Percentiles rank a stretch among this genome's conserved stretches.
Evolutionary conservation across 1,284 basidiomycete species (phyloP).

Genomic region (Violaceomyces palustris): DNA sequence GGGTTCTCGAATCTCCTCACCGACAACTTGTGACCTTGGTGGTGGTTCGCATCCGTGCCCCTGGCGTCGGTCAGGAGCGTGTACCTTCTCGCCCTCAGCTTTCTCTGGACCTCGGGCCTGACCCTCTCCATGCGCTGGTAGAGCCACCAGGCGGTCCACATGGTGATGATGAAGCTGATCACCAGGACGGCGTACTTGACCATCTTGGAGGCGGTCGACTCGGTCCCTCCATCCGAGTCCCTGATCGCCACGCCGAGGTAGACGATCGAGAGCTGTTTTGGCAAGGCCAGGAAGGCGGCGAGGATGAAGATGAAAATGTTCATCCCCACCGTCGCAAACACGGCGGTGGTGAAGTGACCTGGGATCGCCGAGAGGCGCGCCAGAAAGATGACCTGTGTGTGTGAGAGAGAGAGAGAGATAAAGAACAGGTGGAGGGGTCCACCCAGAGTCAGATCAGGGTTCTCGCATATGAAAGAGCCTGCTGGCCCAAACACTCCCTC

Average conservation of each 20-base stretch:
- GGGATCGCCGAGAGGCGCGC: conserved; percentile 56
- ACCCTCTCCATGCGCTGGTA: conserved; percentile 68
- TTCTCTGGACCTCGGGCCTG: conserved; percentile 61
- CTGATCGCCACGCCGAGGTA: conserved; percentile 50
- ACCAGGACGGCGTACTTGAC: conserved; percentile 50
- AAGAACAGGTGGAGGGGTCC: no score
- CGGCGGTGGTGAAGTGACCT: conserved; percentile 62
- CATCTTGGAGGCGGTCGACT: conserved; percentile 42
- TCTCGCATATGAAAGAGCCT: no score
- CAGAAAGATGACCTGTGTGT: conserved; percentile 18
- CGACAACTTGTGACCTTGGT: no score
- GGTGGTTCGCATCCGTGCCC: no score
- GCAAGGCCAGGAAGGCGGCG: conserved; percentile 69
- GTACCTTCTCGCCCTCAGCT: conserved; percentile 66
- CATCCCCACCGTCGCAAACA: conserved; percentile 72
- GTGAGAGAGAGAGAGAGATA: no score
- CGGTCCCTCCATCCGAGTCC: conserved; percentile 22
- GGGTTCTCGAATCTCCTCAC: no score
- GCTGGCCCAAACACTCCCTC: no score
- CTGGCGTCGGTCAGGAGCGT: conserved; percentile 18
- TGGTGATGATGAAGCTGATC: conserved; percentile 61
- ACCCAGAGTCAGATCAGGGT: no score
- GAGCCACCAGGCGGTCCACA: conserved; percentile 78
- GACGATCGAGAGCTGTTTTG: conserved; percentile 59
- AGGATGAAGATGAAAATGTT: conserved; percentile 65